Conservation (phyloP, 1,284 basidiomycete genomes). For the Coriolopsis trogii region DNA sequence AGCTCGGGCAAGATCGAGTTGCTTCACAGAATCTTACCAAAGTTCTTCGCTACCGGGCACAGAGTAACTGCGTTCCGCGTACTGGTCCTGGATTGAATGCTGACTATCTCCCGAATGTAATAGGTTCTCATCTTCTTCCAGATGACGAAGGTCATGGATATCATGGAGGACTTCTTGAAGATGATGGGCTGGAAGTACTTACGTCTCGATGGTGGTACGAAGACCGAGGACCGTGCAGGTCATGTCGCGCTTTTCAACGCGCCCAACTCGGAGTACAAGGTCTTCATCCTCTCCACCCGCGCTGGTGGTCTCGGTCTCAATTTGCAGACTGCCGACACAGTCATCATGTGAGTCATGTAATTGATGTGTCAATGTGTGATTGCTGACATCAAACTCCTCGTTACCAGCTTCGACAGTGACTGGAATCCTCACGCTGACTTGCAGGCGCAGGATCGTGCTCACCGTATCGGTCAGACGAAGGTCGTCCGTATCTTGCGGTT, state of each 20-base stretch:
- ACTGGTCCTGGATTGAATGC: not conserved
- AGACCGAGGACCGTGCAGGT: slow-evolving; percentile 95
- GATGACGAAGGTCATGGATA: slow-evolving; percentile 99
- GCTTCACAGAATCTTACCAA: slow-evolving; percentile 92
- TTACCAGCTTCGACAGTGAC: slow-evolving; percentile 82
- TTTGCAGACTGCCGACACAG: slow-evolving; percentile 97
- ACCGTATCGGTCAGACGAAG: slow-evolving; percentile 99
- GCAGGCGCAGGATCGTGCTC: slow-evolving; percentile 98
- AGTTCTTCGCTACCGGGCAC: slow-evolving; percentile 92
- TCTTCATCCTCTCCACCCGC: slow-evolving; percentile 96
- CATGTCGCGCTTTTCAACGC: slow-evolving; percentile 94
- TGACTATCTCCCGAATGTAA: not conserved
- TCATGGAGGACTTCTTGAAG: slow-evolving; percentile 98
- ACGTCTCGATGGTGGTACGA: slow-evolving; percentile 96
- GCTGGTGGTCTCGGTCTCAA: slow-evolving; percentile 98
- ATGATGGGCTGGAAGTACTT: slow-evolving; percentile 91
- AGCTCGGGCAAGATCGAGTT: slow-evolving; percentile 95
- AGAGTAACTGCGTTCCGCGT: slow-evolving; percentile 57
- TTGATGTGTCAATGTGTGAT: slow-evolving; percentile 22
- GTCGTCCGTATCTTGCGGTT: slow-evolving; percentile 96
- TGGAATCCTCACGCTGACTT: slow-evolving; percentile 98
- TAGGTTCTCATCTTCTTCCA: slow-evolving; percentile 99
- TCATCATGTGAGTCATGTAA: slow-evolving; percentile 89
- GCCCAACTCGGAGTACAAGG: slow-evolving; percentile 86
- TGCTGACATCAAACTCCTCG: not conserved